These are phyloP conservation scores for Artemisia argyi DNA, from an alignment of 129 eudicot species.

Conservation along the genomic window DNA sequence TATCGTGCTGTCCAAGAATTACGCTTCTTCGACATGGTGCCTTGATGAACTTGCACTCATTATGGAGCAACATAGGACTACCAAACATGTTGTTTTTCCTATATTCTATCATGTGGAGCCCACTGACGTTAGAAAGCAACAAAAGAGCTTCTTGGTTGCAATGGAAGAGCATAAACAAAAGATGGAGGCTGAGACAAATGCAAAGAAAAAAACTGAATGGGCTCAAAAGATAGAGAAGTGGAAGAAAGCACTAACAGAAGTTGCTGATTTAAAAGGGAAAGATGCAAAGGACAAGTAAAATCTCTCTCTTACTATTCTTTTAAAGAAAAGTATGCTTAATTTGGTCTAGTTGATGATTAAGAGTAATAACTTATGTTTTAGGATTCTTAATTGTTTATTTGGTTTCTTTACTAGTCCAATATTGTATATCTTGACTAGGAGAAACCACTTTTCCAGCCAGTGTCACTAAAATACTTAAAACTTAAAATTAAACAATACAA, in stretches of 20 bases:
- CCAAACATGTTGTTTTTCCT: not conserved
- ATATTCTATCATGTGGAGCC: slow-evolving; percentile 17
- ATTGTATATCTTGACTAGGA: too few species aligned
- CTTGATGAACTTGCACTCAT: slow-evolving; percentile 21
- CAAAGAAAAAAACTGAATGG: slow-evolving; percentile 3
- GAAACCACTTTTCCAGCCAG: too few species aligned
- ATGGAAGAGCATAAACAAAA: slow-evolving; percentile 4
- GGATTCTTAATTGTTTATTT: too few species aligned
- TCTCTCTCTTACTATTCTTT: not conserved
- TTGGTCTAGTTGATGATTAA: not conserved
- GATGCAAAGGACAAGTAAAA: slow-evolving; percentile 14
- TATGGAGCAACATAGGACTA: slow-evolving; percentile 8
- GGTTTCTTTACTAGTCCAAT: too few species aligned
- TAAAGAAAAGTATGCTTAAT: not conserved
- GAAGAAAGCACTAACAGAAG: slow-evolving; percentile 20
- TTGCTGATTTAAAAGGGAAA: slow-evolving; percentile 18
- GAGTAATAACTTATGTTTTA: too few species aligned
- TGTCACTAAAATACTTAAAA: too few species aligned
- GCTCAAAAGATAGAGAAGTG: slow-evolving; percentile 12
- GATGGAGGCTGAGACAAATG: slow-evolving; percentile 6
- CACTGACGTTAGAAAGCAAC: slow-evolving; percentile 19
- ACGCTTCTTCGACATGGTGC: slow-evolving; percentile 22
- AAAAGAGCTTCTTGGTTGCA: slow-evolving; percentile 15
- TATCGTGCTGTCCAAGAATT: slow-evolving; percentile 11
- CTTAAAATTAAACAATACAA: too few species aligned